Conservation (phyloP, 1,284 basidiomycete genomes). For the Irpex rosettiformis region DNA sequence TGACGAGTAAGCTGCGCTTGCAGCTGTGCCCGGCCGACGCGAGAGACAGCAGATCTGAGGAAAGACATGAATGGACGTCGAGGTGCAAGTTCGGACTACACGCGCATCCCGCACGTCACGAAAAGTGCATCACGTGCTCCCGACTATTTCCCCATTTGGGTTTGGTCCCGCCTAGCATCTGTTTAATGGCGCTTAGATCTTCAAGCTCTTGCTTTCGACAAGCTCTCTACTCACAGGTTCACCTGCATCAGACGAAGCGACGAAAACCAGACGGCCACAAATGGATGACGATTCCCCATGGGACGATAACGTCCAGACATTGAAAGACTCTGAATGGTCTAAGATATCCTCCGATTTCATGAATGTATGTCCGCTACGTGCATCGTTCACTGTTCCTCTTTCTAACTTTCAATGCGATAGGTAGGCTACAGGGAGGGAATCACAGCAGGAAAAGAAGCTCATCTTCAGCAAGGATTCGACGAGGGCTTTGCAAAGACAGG, state of each 20-base stretch:
- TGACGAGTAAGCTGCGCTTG: background rate
- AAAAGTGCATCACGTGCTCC: background rate
- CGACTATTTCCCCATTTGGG: background rate
- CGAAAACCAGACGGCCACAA: no score
- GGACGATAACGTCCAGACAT: constrained; percentile 39
- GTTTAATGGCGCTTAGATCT: no score
- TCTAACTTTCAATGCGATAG: constrained; percentile 34
- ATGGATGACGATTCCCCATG: constrained; percentile 47
- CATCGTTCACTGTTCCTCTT: background rate
- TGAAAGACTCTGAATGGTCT: constrained; percentile 56
- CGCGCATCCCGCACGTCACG: background rate
- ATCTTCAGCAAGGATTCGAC: constrained; percentile 81
- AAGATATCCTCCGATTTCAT: constrained; percentile 64
- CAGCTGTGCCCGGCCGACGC: constrained; percentile 4
- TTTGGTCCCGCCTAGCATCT: no score
- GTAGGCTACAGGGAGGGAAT: constrained; percentile 87
- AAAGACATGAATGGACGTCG: constrained; percentile 11
- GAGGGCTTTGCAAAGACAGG: constrained; percentile 70
- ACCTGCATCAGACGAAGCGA: no score
- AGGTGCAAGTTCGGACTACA: background rate
- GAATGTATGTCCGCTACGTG: constrained; percentile 41
- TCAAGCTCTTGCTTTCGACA: no score
- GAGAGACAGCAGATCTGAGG: constrained; percentile 7
- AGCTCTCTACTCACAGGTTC: no score
- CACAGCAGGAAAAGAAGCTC: constrained; percentile 77